Evolutionary conservation across 306 rosid genomes (phyloP).

Genomic region (Medicago arabica): DNA sequence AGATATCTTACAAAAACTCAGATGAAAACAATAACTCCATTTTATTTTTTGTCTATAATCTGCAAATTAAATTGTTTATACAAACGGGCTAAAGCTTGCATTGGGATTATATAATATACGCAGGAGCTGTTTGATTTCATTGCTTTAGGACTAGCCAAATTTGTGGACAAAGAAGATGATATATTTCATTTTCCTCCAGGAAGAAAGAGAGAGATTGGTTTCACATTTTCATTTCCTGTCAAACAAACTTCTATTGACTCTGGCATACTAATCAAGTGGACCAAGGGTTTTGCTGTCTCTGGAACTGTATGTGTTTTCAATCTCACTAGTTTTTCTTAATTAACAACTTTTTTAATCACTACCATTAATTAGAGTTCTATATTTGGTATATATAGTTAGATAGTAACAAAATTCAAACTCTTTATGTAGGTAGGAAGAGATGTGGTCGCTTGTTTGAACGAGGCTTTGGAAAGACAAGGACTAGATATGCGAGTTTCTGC

Average conservation of each 20-base stretch:
- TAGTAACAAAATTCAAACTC: constrained; percentile 28
- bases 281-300: constrained; percentile 90
- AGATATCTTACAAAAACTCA: too few relatives aligned
- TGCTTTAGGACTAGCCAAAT: constrained; percentile 73
- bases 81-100: not conserved
- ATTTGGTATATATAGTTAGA: not conserved
- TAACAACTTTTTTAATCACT: too few relatives aligned
- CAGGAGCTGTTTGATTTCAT: constrained; percentile 92
- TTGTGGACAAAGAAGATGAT: constrained; percentile 65
- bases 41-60: too few relatives aligned
- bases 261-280: constrained; percentile 93
- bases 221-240: constrained; percentile 96
- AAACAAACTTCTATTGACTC: constrained; percentile 86
- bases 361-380: not conserved
- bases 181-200: constrained; percentile 59
- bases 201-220: constrained; percentile 81
- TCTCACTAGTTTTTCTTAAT: too few relatives aligned
- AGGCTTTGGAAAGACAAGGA: constrained; percentile 85
- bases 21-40: too few relatives aligned
- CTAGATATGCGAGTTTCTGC: constrained; percentile 90
- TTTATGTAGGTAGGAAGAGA: constrained; percentile 85
- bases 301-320: constrained; percentile 80
- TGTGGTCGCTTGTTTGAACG: constrained; percentile 88
- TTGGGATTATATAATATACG: not conserved
- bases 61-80: too few relatives aligned